Percentiles rank a stretch among this genome's conserved stretches.
These are phyloP conservation scores for Noccaea bulbosa DNA, from an alignment of 345 rosid species.

Conservation along the genomic window DNA sequence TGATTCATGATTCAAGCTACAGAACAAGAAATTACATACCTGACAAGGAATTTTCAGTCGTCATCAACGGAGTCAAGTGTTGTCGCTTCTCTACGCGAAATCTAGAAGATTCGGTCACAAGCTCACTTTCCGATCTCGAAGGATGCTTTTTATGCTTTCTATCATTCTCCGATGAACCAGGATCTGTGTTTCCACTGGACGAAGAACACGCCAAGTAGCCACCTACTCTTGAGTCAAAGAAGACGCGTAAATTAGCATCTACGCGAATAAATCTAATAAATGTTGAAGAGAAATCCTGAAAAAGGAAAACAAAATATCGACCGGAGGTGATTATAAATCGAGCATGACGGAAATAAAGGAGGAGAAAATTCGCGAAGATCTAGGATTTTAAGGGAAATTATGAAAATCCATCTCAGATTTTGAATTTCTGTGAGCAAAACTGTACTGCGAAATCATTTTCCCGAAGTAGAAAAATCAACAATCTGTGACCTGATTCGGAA, in stretches of 20 bases:
- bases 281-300: not conserved
- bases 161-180: constrained; percentile 40
- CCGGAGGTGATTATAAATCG: constrained; percentile 26
- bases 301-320: constrained; percentile 23
- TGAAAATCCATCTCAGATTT: constrained; percentile 12
- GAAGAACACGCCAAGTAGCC: constrained; percentile 28
- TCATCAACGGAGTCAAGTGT: constrained; percentile 52
- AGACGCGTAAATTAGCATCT: constrained; percentile 4
- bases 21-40: constrained; percentile 45
- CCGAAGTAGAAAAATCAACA: not conserved
- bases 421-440: not conserved
- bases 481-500: not conserved
- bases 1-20: constrained; percentile 9
- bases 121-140: constrained; percentile 40
- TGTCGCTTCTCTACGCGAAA: constrained; percentile 56
- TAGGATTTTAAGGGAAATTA: not conserved
- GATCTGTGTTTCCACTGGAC: constrained; percentile 10
- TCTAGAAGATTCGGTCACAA: constrained; percentile 49
- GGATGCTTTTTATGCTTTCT: constrained; percentile 40
- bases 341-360: not conserved
- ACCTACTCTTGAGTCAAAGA: constrained; percentile 38
- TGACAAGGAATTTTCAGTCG: constrained; percentile 66
- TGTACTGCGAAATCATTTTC: not conserved
- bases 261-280: not conserved
- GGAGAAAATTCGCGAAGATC: constrained; percentile 8